Evolutionary conservation across 129 eudicot species (phyloP), one percentile per base, ranked within the genome.

Genomic region (Tanacetum coccineum): DNA sequence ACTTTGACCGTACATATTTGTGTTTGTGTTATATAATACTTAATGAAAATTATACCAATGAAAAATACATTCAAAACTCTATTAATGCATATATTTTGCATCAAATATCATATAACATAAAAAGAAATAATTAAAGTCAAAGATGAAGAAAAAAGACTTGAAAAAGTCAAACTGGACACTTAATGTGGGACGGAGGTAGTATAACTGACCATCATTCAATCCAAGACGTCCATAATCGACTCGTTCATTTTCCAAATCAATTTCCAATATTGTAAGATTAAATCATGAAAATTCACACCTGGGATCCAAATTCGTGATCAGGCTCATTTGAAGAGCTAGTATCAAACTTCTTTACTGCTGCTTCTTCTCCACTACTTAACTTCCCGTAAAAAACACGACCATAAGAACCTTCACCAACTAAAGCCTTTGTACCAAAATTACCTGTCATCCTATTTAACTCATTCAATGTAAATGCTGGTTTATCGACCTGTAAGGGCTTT

Each of bases 381-480:
- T 84, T 89, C 59, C 82, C 99, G 58, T 36, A 67, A 45, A 84
- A 89, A 9, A 94, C 97, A 10, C 97, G 85, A 5, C 99, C 94
- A 62, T 87, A 94, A 21, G 99, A 94, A 56, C 99, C 99, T 74
- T 94, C 97, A 46, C 97, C 97, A 9, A 94, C 81, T 60, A 94
- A 76, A 57, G 94, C 74, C 60, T 89, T 85, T 22, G 81, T 55
- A n/a, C 99, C 95, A 44, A 94, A 94, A 80, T 94, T 84, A 50
- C 80, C 67, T 0, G 99, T 94, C 51, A 82, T 55, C 71, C 74
- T 87, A 70, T 84, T 89, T 55, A 94, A 70, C 84, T 94, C 95
- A 52, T 62, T 81, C 70, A 94, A 70, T 14, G 95, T 52, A 12
- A 93, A n/a, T 45, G 85, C 83, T 45, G 98, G 99, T 70, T 73